Evolutionary conservation across 1,284 basidiomycete genomes (phyloP), one percentile per base, ranked within the genome.

Genomic region (Ceratobasidium sp.): DNA sequence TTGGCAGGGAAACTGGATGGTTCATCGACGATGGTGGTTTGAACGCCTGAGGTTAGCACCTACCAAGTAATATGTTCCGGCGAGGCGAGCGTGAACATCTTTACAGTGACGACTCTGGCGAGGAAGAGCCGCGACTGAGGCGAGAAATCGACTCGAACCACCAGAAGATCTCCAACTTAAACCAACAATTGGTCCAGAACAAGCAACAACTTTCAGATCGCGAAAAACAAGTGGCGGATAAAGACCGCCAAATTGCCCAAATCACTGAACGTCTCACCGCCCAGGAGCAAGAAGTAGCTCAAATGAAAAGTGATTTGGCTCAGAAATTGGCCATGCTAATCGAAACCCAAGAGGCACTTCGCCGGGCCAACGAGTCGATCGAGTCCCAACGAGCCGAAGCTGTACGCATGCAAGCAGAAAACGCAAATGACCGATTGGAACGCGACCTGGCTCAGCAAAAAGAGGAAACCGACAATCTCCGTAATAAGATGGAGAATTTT

Each of bases 11-110:
- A 22, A 34, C 22, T 16, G 13, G 37, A 41, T 14, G 39, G 14
- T 22, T 5, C n/a, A 56, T 24, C 56, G 53, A 46, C 22, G 56
- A 39, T 72, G 69, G 69, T 7, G 27, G 13, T 62, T 72, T 24
- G 69, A 72, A 27, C 56, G 41, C 14, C 19, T 72, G 24, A 59
- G 34, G 69, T 72, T 16, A 27, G 69, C 29, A 51, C 27, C 19
- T 29, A 29, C 16, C 43, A 11, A 8, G 34, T 3, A 2, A 8
- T 14, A 5, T 2, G 11, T 24, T 24, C 19, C 31, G 6, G 13
- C 11, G 19, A 22, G 6, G 13, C 27, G 29, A 13, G 11, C n/a
- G 2, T 22, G n/a, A 61, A n/a, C 6, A 1, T 22, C 19, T 34
- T n/a, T 19, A 16, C n/a, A 68, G 65, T 19, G 51, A 27, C 22